Conservation (phyloP, 2,329 filamentous ascomycete species). For the Botrytis paeoniae region DNA sequence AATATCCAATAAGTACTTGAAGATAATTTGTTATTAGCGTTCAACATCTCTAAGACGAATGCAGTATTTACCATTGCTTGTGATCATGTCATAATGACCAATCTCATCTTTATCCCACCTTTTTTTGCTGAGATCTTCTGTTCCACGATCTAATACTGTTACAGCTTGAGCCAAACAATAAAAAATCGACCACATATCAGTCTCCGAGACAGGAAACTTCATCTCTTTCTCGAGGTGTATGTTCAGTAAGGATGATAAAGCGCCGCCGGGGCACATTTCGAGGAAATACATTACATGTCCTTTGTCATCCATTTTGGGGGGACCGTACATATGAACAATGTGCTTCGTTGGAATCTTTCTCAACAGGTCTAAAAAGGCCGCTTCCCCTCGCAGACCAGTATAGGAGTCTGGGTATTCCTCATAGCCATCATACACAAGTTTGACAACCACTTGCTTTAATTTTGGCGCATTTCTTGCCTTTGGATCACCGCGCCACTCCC, state of each 20-base stretch:
- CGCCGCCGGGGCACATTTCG: not conserved
- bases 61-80: not conserved
- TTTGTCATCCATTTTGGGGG: not conserved
- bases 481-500: not conserved
- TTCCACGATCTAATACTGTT: not conserved
- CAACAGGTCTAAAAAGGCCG: not conserved
- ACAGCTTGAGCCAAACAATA: not conserved
- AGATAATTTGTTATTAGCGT: not conserved
- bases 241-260: not conserved
- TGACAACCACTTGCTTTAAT: not conserved
- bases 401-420: not conserved
- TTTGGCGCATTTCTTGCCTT: not conserved
- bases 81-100: slow-evolving; percentile 5
- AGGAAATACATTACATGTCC: not conserved
- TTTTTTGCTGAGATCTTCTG: not conserved
- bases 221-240: not conserved
- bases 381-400: not conserved
- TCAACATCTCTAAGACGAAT: not conserved
- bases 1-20: not conserved
- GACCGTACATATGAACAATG: not conserved
- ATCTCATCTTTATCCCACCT: not conserved
- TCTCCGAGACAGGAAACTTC: not conserved
- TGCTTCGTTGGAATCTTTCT: not conserved
- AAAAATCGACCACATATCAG: not conserved
- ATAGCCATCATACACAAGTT: not conserved